phyloP scores from a whole-genome alignment of 352 stramenopile species.

The Pythium aquatile region DNA sequence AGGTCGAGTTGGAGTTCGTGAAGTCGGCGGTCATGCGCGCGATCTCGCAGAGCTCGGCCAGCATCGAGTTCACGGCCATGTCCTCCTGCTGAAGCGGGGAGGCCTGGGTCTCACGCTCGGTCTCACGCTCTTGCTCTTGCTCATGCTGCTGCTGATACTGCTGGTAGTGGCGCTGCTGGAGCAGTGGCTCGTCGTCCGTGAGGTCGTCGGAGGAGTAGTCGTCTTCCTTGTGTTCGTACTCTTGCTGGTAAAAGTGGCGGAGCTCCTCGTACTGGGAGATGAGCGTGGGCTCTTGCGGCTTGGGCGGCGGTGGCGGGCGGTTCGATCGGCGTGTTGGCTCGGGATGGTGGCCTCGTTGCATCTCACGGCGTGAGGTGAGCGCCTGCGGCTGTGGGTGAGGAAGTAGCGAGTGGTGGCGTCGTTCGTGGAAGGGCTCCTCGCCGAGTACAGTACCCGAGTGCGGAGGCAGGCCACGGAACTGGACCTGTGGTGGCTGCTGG shows the following conservation, averaged over 20 bases:
- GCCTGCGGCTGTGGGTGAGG: constrained; percentile 20
- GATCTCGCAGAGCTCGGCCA: constrained; percentile 29
- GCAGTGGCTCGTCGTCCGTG: constrained; percentile 8
- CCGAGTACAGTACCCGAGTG: not conserved
- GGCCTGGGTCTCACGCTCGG: no score
- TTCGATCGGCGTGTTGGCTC: not conserved
- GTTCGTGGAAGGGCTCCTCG: constrained; percentile 15
- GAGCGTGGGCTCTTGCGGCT: constrained; percentile 3
- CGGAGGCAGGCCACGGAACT: constrained; percentile 14
- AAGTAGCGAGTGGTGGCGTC: constrained; percentile 11
- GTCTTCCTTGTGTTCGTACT: constrained; percentile 2
- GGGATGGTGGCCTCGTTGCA: not conserved
- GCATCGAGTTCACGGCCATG: constrained; percentile 18
- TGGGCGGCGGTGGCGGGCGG: constrained; percentile 7
- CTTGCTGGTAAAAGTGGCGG: constrained; percentile 6
- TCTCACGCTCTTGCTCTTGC: not conserved
- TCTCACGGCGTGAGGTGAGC: constrained; percentile 13
- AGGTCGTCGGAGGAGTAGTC: not conserved
- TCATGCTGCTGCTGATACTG: constrained; percentile 5
- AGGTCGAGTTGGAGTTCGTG: constrained; percentile 12
- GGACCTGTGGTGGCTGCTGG: constrained; percentile 5
- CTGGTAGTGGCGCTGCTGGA: constrained; percentile 1
- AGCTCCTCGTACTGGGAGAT: constrained; percentile 17
- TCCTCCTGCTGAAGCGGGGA: not conserved
- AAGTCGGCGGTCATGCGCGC: constrained; percentile 24